These are phyloP conservation scores for Ceratocystis variospora DNA, from an alignment of 2,329 filamentous ascomycete species.

Conservation along the genomic window DNA sequence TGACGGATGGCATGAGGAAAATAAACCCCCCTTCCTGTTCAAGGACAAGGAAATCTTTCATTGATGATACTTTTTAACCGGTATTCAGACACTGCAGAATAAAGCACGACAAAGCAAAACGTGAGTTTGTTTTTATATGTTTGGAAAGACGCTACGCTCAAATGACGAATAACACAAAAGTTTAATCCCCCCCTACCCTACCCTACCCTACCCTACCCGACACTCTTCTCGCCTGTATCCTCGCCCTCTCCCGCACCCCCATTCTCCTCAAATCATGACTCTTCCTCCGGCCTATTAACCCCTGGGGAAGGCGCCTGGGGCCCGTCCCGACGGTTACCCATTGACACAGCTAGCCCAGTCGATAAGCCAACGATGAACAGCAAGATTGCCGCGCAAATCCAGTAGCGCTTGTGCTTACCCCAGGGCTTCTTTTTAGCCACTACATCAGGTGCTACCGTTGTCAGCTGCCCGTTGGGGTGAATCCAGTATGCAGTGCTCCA, in stretches of 20 bases:
- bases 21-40: background rate
- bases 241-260: background rate
- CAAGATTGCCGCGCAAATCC: constrained; percentile 15
- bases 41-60: background rate
- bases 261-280: background rate
- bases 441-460: background rate
- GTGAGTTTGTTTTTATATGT: background rate
- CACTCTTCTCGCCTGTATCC: background rate
- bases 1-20: too few relatives aligned
- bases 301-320: background rate
- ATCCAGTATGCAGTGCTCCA: constrained; percentile 18
- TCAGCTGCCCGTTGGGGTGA: constrained; percentile 8
- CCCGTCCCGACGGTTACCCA: constrained; percentile 6
- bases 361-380: constrained; percentile 17
- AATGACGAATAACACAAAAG: background rate
- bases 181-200: background rate
- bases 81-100: background rate
- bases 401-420: constrained; percentile 17
- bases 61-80: background rate
- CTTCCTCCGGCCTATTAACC: background rate
- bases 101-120: background rate
- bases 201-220: background rate
- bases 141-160: background rate
- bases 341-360: constrained; percentile 17
- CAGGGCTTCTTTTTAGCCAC: constrained; percentile 9